Evolutionary conservation across 495 filamentous ascomycete genomes (phyloP).

Genomic region (Thozetella sp.): DNA sequence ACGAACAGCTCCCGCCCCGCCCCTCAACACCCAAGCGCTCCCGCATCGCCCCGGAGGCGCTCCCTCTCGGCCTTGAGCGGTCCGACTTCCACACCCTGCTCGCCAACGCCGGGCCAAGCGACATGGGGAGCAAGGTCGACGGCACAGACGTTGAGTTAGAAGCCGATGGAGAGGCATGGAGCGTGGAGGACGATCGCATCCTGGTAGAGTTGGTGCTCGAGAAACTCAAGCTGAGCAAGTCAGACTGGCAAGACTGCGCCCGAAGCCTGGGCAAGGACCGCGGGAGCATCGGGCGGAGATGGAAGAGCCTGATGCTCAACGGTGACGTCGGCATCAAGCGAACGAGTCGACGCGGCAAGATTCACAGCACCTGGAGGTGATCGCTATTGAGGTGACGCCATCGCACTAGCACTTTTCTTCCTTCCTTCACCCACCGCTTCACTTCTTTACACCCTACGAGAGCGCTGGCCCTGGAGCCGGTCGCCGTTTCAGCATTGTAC

Average conservation of each 20-base stretch:
- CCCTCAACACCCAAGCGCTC: constrained; percentile 71
- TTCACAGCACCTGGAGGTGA: constrained; percentile 56
- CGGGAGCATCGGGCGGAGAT: constrained; percentile 67
- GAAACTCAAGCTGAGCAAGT: constrained; percentile 71
- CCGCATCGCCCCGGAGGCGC: constrained; percentile 63
- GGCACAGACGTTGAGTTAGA: constrained; percentile 41
- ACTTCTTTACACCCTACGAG: constrained; percentile 2
- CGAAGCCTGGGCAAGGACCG: constrained; percentile 66
- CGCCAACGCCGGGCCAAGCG: constrained; percentile 24
- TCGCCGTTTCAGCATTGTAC: neutral
- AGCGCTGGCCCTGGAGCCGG: neutral
- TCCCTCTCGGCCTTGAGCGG: constrained; percentile 68
- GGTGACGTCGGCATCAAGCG: constrained; percentile 62
- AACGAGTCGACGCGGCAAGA: constrained; percentile 43
- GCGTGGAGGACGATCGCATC: constrained; percentile 67
- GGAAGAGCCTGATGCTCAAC: constrained; percentile 65
- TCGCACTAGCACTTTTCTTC: constrained; percentile 1
- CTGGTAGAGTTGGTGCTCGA: constrained; percentile 75
- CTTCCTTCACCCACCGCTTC: neutral
- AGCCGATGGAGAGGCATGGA: constrained; percentile 56
- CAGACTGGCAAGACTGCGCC: constrained; percentile 81
- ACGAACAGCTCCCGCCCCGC: constrained; percentile 23
- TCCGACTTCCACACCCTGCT: constrained; percentile 66
- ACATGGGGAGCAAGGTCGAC: constrained; percentile 27
- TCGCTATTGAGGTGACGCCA: constrained; percentile 2